phyloP scores from a whole-genome alignment of 164 flowering plant species.

The Piper longum region DNA sequence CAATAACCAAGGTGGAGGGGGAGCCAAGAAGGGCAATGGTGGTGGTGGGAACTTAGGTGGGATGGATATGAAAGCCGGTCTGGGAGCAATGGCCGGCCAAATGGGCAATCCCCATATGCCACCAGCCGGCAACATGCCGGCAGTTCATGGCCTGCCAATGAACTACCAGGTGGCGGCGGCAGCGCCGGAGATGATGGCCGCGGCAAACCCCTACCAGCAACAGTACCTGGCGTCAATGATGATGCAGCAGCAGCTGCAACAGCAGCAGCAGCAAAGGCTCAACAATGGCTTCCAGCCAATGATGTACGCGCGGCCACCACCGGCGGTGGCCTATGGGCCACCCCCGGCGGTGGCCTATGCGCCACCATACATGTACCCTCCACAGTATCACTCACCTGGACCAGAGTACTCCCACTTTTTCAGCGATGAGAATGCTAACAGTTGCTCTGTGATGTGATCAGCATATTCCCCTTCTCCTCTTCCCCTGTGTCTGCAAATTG shows the following conservation, averaged over 20 bases:
- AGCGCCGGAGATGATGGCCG: slow-evolving; percentile 37
- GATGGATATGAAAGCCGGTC: slow-evolving; percentile 18
- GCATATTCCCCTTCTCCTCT: not conserved
- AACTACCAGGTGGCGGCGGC: slow-evolving; percentile 40
- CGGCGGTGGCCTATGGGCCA: slow-evolving; percentile 46
- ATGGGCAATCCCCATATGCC: slow-evolving; percentile 35
- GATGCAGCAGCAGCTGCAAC: slow-evolving; percentile 43
- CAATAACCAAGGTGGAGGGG: slow-evolving; percentile 21
- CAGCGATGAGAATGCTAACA: slow-evolving; percentile 79
- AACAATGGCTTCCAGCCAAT: slow-evolving; percentile 70
- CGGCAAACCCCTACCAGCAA: slow-evolving; percentile 44
- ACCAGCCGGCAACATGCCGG: slow-evolving; percentile 41
- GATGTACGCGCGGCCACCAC: slow-evolving; percentile 81
- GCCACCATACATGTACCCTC: slow-evolving; percentile 42
- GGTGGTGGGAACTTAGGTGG: not conserved
- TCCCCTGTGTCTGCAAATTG: not conserved
- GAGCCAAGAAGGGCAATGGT: slow-evolving; percentile 30
- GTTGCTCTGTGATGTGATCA: slow-evolving; percentile 80
- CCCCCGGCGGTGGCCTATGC: slow-evolving; percentile 64
- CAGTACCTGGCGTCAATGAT: slow-evolving; percentile 49
- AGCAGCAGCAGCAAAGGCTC: slow-evolving; percentile 70
- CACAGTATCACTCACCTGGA: slow-evolving; percentile 15
- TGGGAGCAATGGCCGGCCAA: slow-evolving; percentile 17
- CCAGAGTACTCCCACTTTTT: slow-evolving; percentile 43
- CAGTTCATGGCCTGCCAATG: slow-evolving; percentile 69